Evolutionary conservation across 2,329 filamentous ascomycete genomes (phyloP).

Genomic region (Exophiala phaeomuriformis): DNA sequence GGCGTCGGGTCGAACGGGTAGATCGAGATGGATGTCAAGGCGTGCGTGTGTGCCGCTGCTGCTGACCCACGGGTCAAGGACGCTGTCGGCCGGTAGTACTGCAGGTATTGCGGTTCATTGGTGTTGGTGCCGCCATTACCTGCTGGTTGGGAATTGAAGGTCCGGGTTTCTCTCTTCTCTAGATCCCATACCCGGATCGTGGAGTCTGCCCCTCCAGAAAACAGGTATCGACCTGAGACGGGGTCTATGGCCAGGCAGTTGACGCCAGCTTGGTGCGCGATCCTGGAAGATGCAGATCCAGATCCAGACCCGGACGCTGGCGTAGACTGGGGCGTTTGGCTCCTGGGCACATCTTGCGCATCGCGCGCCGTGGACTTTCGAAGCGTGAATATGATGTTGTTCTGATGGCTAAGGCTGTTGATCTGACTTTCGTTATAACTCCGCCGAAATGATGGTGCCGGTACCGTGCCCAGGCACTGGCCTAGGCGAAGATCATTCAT

Average conservation of each 20-base stretch:
- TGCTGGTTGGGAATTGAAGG: no score
- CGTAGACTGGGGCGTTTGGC: slow-evolving; percentile 29
- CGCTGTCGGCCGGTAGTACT: slow-evolving; percentile 9
- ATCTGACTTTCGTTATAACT: slow-evolving; percentile 60
- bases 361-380: slow-evolving; percentile 26
- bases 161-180: slow-evolving; percentile 43
- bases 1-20: slow-evolving; percentile 44
- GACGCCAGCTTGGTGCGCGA: slow-evolving; percentile 69
- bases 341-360: slow-evolving; percentile 15
- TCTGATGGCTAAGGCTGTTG: slow-evolving; percentile 61
- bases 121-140: no score
- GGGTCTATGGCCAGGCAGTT: slow-evolving; percentile 73
- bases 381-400: slow-evolving; percentile 49
- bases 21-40: slow-evolving; percentile 42
- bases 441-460: slow-evolving; percentile 57
- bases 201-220: slow-evolving; percentile 80
- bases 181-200: slow-evolving; percentile 84
- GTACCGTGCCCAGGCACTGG: slow-evolving; percentile 49
- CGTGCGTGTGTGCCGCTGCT: slow-evolving; percentile 38
- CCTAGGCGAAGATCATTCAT: slow-evolving; percentile 24
- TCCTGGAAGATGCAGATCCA: slow-evolving; percentile 28
- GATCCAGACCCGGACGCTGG: no score
- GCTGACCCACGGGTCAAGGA: slow-evolving; percentile 19
- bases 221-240: slow-evolving; percentile 69
- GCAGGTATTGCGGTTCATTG: no score